phyloP scores from a whole-genome alignment of 352 stramenopile species.

The Phytophthora foliorum region DNA sequence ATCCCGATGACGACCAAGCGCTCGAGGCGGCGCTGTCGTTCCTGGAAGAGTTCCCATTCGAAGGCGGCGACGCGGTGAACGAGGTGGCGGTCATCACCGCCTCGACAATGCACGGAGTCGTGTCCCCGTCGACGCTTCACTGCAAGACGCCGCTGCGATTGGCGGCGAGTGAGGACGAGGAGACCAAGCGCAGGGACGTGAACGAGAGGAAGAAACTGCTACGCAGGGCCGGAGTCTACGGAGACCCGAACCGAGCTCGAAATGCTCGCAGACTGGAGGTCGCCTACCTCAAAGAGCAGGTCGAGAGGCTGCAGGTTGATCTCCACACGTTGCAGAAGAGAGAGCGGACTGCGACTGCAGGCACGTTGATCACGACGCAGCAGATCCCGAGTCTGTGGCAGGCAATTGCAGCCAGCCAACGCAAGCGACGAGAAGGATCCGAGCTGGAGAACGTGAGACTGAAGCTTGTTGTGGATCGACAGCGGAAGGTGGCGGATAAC shows the following conservation, averaged over 20 bases:
- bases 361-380: neutral
- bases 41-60: conserved; percentile 25
- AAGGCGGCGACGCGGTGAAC: neutral
- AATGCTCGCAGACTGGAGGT: conserved; percentile 49
- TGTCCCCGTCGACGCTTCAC: neutral
- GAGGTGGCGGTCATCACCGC: conserved; percentile 11
- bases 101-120: neutral
- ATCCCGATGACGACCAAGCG: conserved; percentile 14
- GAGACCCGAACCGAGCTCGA: conserved; percentile 43
- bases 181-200: conserved; percentile 5
- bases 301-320: conserved; percentile 41
- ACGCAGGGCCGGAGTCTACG: conserved; percentile 29
- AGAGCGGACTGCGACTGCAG: neutral
- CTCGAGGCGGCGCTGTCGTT: conserved; percentile 35
- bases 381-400: conserved; percentile 39
- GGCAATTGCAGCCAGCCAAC: conserved; percentile 26
- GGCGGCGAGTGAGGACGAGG: conserved; percentile 6
- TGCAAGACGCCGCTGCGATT: conserved; percentile 9
- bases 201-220: conserved; percentile 36
- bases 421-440: conserved; percentile 20
- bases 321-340: conserved; percentile 35
- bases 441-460: conserved; percentile 44
- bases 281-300: conserved; percentile 41
- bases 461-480: conserved; percentile 47
- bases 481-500: conserved; percentile 47